These are phyloP conservation scores for Allantophomopsis lycopodina DNA, from an alignment of 2,329 filamentous ascomycete species.

Conservation along the genomic window DNA sequence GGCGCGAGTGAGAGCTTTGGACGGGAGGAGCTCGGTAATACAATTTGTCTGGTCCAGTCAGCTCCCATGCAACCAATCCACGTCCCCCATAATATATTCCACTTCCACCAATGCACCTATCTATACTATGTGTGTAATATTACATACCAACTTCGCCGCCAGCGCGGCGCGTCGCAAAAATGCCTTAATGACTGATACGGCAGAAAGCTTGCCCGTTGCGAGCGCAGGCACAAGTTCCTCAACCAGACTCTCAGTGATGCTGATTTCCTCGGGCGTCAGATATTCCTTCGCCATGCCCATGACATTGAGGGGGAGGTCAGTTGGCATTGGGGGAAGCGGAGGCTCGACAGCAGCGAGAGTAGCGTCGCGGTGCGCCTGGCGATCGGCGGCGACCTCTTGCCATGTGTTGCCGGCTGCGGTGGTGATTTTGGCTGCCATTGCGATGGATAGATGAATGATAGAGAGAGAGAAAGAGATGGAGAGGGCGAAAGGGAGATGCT, in stretches of 20 bases:
- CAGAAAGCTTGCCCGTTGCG: slow-evolving; percentile 26
- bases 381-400: slow-evolving; percentile 30
- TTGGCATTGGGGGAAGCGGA: slow-evolving; percentile 20
- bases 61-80: background rate
- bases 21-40: slow-evolving; percentile 26
- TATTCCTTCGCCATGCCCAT: slow-evolving; percentile 28
- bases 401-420: slow-evolving; percentile 21
- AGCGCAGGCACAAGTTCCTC: slow-evolving; percentile 32
- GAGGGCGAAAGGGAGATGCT: too few species aligned
- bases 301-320: slow-evolving; percentile 27
- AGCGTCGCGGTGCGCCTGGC: slow-evolving; percentile 29
- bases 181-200: slow-evolving; percentile 30
- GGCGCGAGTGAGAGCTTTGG: slow-evolving; percentile 18
- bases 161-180: slow-evolving; percentile 40
- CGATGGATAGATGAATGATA: background rate
- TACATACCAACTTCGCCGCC: slow-evolving; percentile 30
- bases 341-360: slow-evolving; percentile 27
- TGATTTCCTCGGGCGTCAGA: slow-evolving; percentile 29
- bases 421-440: slow-evolving; percentile 12
- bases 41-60: slow-evolving; percentile 24
- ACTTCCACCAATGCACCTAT: too few species aligned
- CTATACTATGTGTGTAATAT: background rate
- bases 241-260: slow-evolving; percentile 31
- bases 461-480: too few species aligned
- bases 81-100: background rate